phyloP scores from a whole-genome alignment of 202 grass and related monocot genomes.

The Zoysia matrella region DNA sequence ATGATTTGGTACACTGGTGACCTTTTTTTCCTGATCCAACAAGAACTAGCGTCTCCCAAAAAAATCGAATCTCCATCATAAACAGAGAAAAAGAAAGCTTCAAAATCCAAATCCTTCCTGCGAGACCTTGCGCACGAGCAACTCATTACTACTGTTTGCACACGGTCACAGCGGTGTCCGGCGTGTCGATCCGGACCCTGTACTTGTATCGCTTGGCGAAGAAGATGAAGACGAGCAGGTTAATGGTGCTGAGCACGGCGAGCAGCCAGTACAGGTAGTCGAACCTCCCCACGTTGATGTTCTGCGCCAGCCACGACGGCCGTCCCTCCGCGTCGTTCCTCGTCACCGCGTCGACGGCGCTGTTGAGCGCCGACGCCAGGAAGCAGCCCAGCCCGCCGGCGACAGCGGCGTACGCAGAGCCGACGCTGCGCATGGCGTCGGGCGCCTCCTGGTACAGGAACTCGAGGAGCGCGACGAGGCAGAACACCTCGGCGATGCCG shows the following conservation, averaged over 20 bases:
- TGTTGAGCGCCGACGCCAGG: constrained; percentile 76
- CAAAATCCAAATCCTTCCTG: neutral
- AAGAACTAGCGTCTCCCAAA: no score
- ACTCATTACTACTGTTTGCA: neutral
- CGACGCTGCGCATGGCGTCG: constrained; percentile 94
- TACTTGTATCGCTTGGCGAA: constrained; percentile 73
- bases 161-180: neutral
- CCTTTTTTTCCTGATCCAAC: no score
- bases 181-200: constrained; percentile 39
- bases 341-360: constrained; percentile 65
- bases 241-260: constrained; percentile 26
- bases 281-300: constrained; percentile 83
- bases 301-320: constrained; percentile 79
- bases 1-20: no score
- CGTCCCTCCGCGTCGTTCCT: constrained; percentile 46
- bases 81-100: neutral
- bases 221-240: constrained; percentile 71
- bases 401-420: constrained; percentile 80
- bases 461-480: constrained; percentile 82
- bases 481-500: constrained; percentile 93
- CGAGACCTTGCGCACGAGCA: neutral
- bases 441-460: constrained; percentile 98
- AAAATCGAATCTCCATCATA: no score
- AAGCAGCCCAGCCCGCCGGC: constrained; percentile 91
- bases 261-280: constrained; percentile 86